Evolutionary conservation across 2,329 filamentous ascomycete genomes (phyloP).

Genomic region (Fusarium goolgardi): DNA sequence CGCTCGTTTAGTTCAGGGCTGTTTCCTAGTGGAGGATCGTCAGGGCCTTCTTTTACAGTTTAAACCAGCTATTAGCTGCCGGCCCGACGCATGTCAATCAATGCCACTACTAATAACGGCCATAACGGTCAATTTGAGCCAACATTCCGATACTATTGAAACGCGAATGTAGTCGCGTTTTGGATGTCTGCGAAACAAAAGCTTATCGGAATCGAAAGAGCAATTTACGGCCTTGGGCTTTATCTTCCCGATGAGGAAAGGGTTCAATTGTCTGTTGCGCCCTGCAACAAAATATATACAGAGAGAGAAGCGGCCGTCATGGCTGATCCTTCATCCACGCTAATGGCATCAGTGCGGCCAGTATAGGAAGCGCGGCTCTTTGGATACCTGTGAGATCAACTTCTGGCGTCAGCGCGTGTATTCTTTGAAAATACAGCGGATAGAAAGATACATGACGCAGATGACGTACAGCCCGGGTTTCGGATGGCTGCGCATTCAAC

Average conservation of each 20-base stretch:
- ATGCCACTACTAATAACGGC: conserved; percentile 32
- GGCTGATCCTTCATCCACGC: background rate
- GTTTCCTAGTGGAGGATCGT: background rate
- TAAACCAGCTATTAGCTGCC: conserved; percentile 6
- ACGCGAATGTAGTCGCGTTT: background rate
- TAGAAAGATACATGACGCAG: background rate
- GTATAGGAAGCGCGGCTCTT: background rate
- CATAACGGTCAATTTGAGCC: conserved; percentile 8
- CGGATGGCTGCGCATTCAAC: conserved; percentile 3
- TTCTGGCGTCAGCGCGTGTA: background rate
- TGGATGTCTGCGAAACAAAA: background rate
- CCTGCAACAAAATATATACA: background rate
- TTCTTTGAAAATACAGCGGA: conserved; percentile 6
- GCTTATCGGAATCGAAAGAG: background rate
- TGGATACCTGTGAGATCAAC: background rate
- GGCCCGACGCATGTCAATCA: conserved; percentile 8
- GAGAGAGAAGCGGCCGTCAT: background rate
- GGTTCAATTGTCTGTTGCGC: background rate
- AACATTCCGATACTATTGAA: conserved; percentile 20
- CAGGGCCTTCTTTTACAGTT: conserved; percentile 3
- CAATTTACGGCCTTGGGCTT: background rate
- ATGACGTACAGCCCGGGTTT: conserved; percentile 11
- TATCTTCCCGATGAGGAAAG: background rate
- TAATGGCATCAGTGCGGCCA: background rate
- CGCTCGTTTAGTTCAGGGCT: background rate